phyloP scores from a whole-genome alignment of 202 grass and related monocot genomes.

The Panicum virgatum region DNA sequence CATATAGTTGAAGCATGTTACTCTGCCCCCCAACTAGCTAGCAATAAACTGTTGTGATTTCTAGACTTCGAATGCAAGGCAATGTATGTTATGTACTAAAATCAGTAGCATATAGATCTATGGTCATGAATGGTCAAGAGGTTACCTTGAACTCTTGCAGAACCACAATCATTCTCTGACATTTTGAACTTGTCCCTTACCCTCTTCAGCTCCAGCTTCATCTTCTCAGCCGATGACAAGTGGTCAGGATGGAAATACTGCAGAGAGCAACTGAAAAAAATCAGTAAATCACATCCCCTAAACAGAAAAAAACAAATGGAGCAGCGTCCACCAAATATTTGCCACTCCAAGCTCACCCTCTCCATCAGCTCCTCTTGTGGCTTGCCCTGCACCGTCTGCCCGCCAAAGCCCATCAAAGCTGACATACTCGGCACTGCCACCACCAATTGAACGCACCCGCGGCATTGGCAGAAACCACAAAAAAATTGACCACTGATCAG shows the following conservation, averaged over 20 bases:
- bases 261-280: not conserved
- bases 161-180: not conserved
- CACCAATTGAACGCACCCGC: not conserved
- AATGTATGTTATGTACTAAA: not conserved
- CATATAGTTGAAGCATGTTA: not conserved
- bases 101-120: not conserved
- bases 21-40: not conserved
- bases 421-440: not conserved
- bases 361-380: not conserved
- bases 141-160: not conserved
- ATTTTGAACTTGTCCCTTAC: not conserved
- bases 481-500: not conserved
- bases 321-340: not conserved
- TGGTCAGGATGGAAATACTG: slow-evolving; percentile 2
- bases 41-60: not conserved
- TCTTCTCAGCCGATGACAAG: not conserved
- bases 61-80: not conserved
- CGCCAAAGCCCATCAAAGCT: not conserved
- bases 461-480: not conserved
- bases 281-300: not conserved
- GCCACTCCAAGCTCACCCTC: not conserved
- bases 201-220: slow-evolving; percentile 1
- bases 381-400: not conserved
- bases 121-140: not conserved
- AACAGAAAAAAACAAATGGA: not conserved